phyloP scores from a whole-genome alignment of 164 flowering plant genomes.

The Nymphaea thermarum region DNA sequence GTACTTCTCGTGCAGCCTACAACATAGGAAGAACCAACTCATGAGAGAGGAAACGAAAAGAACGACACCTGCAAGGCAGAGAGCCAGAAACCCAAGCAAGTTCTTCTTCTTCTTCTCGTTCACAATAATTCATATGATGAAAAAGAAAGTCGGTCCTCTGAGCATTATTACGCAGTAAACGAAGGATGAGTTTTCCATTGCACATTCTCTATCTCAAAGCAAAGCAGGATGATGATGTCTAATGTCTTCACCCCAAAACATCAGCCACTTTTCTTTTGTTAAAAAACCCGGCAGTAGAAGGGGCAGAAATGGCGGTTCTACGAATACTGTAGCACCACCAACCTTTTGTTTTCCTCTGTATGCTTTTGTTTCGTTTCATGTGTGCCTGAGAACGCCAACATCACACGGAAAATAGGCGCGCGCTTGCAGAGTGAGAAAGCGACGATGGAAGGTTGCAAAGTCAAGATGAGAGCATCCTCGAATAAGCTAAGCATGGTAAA shows the following conservation, averaged over 20 bases:
- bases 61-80: background rate
- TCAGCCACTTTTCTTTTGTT: background rate
- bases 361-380: constrained; percentile 2
- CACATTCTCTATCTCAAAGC: constrained; percentile 75
- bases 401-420: constrained; percentile 33
- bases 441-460: background rate
- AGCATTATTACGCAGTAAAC: constrained; percentile 29
- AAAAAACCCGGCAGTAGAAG: constrained; percentile 10
- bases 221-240: constrained; percentile 15
- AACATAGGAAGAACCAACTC: constrained; percentile 18
- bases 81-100: background rate
- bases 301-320: constrained; percentile 19
- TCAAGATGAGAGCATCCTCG: too few relatives aligned
- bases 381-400: constrained; percentile 17
- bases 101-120: background rate
- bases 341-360: background rate
- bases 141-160: constrained; percentile 30
- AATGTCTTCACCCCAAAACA: constrained; percentile 5
- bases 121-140: constrained; percentile 30
- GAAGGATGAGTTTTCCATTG: constrained; percentile 22
- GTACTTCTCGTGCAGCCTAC: too few relatives aligned
- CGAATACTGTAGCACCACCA: constrained; percentile 25
- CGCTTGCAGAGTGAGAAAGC: constrained; percentile 9
- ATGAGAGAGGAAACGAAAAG: background rate
- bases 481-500: too few relatives aligned